These are phyloP conservation scores for Antarctomyces pellizariae DNA, from an alignment of 495 filamentous ascomycete genomes.

Conservation along the genomic window DNA sequence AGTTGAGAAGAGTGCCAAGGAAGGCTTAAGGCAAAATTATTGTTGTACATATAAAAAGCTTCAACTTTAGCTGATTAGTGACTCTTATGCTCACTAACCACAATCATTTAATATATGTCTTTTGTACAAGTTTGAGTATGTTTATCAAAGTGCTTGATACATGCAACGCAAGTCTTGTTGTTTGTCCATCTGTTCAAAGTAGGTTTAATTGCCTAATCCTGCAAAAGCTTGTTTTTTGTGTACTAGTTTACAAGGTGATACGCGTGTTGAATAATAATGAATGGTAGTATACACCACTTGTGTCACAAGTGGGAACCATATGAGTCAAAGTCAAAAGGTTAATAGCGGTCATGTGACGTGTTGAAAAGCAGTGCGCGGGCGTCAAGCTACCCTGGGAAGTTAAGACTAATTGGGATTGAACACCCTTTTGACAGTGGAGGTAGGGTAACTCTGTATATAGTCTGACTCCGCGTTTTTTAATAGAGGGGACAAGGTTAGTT, in stretches of 20 bases:
- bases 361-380: too few relatives aligned
- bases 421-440: too few relatives aligned
- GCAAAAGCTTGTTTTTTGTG: conserved; percentile 11
- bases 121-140: conserved; percentile 6
- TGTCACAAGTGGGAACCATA: too few relatives aligned
- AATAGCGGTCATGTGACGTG: too few relatives aligned
- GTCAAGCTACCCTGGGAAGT: too few relatives aligned
- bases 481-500: too few relatives aligned
- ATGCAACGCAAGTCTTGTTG: conserved; percentile 11
- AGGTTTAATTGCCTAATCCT: conserved; percentile 11
- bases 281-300: conserved; percentile 14
- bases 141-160: conserved; percentile 7
- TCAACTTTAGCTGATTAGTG: conserved; percentile 12
- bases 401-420: too few relatives aligned
- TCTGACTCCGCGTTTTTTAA: too few relatives aligned
- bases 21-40: conserved; percentile 13
- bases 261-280: conserved; percentile 15
- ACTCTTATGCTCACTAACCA: conserved; percentile 15
- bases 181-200: conserved; percentile 15
- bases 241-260: conserved; percentile 12
- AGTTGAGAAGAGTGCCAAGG: conserved; percentile 8
- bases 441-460: too few relatives aligned
- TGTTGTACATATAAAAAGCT: conserved; percentile 10
- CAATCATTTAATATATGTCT: conserved; percentile 12
- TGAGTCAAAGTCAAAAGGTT: too few relatives aligned